These are phyloP conservation scores for Capsicum pubescens DNA, from an alignment of 257 asterid genomes.

Conservation along the genomic window DNA sequence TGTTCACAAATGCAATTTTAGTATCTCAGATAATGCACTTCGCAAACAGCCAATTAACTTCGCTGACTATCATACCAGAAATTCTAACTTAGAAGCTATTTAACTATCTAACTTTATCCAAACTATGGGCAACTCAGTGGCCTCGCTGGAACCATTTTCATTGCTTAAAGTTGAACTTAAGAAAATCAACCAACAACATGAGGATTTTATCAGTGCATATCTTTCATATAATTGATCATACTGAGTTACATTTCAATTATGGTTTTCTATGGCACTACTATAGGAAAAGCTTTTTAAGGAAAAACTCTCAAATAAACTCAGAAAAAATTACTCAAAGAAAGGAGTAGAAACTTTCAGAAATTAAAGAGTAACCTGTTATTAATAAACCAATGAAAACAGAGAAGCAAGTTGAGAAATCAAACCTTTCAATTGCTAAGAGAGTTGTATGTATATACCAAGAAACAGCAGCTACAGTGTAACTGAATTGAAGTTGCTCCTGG, in stretches of 20 bases:
- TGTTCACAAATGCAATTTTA: slow-evolving; percentile 5
- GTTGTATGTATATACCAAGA: background rate
- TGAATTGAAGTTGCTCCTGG: background rate
- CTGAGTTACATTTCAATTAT: no score
- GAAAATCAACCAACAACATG: no score
- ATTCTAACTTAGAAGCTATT: background rate
- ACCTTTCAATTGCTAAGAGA: background rate
- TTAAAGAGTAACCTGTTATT: background rate
- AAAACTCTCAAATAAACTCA: background rate
- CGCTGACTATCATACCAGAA: background rate
- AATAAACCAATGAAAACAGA: background rate
- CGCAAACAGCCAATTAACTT: background rate
- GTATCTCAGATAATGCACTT: background rate
- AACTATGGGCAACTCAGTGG: background rate
- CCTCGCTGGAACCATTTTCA: background rate
- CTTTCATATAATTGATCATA: no score
- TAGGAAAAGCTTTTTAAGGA: background rate
- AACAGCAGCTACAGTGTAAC: background rate
- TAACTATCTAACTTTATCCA: background rate
- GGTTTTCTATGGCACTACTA: background rate
- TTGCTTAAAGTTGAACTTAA: background rate
- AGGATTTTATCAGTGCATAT: no score
- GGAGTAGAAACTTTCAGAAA: background rate
- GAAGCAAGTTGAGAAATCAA: slow-evolving; percentile 3
- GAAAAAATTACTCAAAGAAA: background rate